Evolutionary conservation across 805 yeast genomes (phyloP).

Genomic region (Myxozyma geophila): DNA sequence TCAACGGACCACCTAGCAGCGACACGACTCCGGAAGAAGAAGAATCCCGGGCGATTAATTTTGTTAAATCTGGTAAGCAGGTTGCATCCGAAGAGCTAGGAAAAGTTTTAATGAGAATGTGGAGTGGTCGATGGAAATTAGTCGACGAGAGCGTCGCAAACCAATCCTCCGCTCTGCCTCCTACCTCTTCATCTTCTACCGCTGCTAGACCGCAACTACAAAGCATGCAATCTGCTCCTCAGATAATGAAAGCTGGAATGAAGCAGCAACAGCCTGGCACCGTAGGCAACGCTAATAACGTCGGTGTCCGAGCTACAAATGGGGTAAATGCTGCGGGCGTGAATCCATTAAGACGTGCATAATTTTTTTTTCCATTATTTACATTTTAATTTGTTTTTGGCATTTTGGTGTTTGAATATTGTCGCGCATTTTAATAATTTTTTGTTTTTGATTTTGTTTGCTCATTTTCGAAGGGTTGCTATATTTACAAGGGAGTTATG

Average conservation of each 20-base stretch:
- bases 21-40: not conserved
- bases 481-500: too few relatives aligned
- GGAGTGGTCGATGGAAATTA: slow-evolving; percentile 33
- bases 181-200: slow-evolving; percentile 2
- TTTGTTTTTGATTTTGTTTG: too few relatives aligned
- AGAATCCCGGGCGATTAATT: slow-evolving; percentile 4
- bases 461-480: too few relatives aligned
- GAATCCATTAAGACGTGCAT: slow-evolving; percentile 1
- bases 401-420: not conserved
- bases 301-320: slow-evolving; percentile 8
- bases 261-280: too few relatives aligned
- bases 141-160: slow-evolving; percentile 17
- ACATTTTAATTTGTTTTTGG: not conserved
- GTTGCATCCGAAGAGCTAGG: slow-evolving; percentile 11
- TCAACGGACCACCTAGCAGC: not conserved
- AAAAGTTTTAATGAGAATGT: slow-evolving; percentile 20
- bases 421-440: not conserved
- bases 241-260: not conserved
- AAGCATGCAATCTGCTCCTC: not conserved
- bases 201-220: slow-evolving; percentile 1
- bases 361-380: not conserved
- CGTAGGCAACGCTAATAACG: not conserved
- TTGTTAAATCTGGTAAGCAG: not conserved
- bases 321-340: not conserved
- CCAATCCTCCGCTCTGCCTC: slow-evolving; percentile 1